Evolutionary conservation across 805 yeast species (phyloP).

Genomic region (Priceomyces melissophilus): DNA sequence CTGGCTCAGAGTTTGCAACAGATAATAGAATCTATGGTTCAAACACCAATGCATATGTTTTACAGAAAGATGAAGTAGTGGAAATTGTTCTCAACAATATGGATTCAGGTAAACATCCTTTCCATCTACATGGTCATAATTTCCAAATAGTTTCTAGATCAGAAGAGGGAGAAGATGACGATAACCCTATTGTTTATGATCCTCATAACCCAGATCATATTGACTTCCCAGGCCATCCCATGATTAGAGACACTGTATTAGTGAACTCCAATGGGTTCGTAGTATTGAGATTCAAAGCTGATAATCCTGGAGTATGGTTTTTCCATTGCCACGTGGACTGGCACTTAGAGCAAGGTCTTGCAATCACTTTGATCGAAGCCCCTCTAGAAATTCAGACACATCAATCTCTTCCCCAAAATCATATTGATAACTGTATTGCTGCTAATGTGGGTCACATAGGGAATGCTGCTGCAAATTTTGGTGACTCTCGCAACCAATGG

Average conservation of each 20-base stretch:
- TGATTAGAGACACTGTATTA: slow-evolving; percentile 78
- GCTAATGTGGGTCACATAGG: slow-evolving; percentile 50
- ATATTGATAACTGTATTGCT: slow-evolving; percentile 45
- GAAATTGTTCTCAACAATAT: slow-evolving; percentile 81
- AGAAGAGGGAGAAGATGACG: slow-evolving; percentile 52
- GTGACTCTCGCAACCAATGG: slow-evolving; percentile 47
- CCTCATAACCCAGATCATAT: slow-evolving; percentile 23
- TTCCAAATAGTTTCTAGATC: slow-evolving; percentile 84
- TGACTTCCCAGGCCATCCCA: slow-evolving; percentile 66
- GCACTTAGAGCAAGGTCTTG: slow-evolving; percentile 96
- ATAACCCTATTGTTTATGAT: slow-evolving; percentile 48
- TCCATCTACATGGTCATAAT: slow-evolving; percentile 93
- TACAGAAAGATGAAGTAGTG: slow-evolving; percentile 63
- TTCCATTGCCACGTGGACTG: slow-evolving; percentile 99
- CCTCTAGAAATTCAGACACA: slow-evolving; percentile 59
- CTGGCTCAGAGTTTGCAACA: slow-evolving; percentile 60
- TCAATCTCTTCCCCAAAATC: slow-evolving; percentile 39
- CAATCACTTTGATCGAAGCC: slow-evolving; percentile 76
- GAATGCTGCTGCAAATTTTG: slow-evolving; percentile 64
- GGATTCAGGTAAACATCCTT: slow-evolving; percentile 94
- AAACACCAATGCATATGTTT: slow-evolving; percentile 71
- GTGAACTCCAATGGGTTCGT: slow-evolving; percentile 83
- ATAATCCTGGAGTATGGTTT: slow-evolving; percentile 97
- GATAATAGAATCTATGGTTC: slow-evolving; percentile 66
- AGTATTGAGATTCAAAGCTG: slow-evolving; percentile 82